Evolutionary conservation across 768 basidiomycete species (phyloP).

Genomic region (Trametopsis cervina): DNA sequence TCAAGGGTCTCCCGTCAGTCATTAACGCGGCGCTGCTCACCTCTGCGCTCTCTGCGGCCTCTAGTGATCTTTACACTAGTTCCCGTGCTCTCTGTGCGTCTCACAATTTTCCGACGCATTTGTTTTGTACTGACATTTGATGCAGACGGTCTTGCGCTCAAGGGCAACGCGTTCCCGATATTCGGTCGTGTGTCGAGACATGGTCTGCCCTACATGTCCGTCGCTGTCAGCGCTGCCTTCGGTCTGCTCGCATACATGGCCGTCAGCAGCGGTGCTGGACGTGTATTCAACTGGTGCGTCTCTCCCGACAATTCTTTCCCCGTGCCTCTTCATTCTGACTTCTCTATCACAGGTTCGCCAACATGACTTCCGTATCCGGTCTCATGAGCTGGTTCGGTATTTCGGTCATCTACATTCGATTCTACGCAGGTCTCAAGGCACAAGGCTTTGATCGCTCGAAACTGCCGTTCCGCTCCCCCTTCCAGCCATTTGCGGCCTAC

Average conservation of each 20-base stretch:
- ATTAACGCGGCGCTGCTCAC: slow-evolving; percentile 82
- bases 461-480: slow-evolving; percentile 60
- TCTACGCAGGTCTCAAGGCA: slow-evolving; percentile 72
- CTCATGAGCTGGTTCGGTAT: slow-evolving; percentile 46
- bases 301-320: slow-evolving; percentile 31
- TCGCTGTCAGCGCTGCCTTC: slow-evolving; percentile 65
- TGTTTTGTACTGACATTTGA: slow-evolving; percentile 2
- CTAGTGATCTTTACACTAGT: slow-evolving; percentile 83
- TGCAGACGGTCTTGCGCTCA: slow-evolving; percentile 70
- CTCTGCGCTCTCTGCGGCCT: slow-evolving; percentile 90
- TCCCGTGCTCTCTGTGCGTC: slow-evolving; percentile 80
- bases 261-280: slow-evolving; percentile 53
- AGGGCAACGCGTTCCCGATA: slow-evolving; percentile 77
- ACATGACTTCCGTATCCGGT: slow-evolving; percentile 41
- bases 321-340: neutral
- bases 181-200: slow-evolving; percentile 62
- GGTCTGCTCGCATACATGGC: slow-evolving; percentile 79
- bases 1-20: slow-evolving; percentile 74
- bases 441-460: slow-evolving; percentile 70
- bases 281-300: slow-evolving; percentile 75
- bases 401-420: slow-evolving; percentile 51
- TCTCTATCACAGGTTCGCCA: slow-evolving; percentile 27
- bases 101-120: neutral
- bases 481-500: slow-evolving; percentile 76
- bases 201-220: slow-evolving; percentile 73